Base-by-base conservation (phyloP, 805 yeast genomes). In the Grigorovia yakushimaensis region DNA sequence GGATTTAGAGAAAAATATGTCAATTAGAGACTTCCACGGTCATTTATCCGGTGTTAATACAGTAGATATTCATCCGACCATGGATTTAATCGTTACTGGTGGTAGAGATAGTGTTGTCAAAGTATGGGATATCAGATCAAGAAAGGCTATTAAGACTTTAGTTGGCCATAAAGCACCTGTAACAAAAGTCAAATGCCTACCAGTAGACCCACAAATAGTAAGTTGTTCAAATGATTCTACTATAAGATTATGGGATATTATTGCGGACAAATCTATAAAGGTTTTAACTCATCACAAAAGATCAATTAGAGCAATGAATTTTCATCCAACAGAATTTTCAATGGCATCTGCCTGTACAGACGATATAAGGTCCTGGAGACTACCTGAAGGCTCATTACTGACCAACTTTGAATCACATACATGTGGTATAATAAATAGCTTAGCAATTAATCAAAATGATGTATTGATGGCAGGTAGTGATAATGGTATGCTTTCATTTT, bases 81-180 rank as follows among this genome's bases (percentile, higher is more conserved):
- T 89, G 22, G 95, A 89, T 55, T 49, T 64, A n/a, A 67, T 91
- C 7, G 86, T 84, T 8, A 84, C 95, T 3, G 98, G 88, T 5
- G 94, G 97, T 19, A 70, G 96, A 49, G 99, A 93, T 63, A 74
- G 87, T 4, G 82, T 86, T 0, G 82, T 88, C 0, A 71, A 94
- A 46, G 83, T 88, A 4, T 93, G 99, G 99, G 99, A 93, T 64
- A 82, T 93, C 47, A 73, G 98, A 49, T 78, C 95, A 0, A 71
- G 88, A 42, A 66, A 75, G 2, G 81, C 89, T 15, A 82, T 85
- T 0, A 82, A 82, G 73, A 84, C 84, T 0, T 68, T 93, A 37
- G 70, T 81, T 2, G 98, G 98, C 0, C 98, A 93, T 64, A 75
- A 79, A 51, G 75, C 78, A 39, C 82, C 93, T 15, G 77, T 93